These are phyloP conservation scores for Taiwanofungus camphoratus DNA, from an alignment of 1,284 basidiomycete species.

Conservation along the genomic window DNA sequence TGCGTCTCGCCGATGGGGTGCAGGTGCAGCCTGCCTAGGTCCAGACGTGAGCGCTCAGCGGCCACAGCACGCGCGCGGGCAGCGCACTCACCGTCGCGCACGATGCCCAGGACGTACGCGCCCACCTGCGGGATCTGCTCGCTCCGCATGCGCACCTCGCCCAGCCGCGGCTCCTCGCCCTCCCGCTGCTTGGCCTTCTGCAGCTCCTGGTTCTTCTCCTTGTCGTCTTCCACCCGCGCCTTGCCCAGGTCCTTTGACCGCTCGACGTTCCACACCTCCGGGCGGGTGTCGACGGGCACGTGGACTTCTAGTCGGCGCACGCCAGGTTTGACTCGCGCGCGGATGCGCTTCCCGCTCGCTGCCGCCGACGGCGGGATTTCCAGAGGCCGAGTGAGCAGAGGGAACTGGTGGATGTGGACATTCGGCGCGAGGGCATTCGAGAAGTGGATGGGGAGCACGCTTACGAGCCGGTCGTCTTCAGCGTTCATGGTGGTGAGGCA, in stretches of 20 bases:
- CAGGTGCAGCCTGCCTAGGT: conserved; percentile 71
- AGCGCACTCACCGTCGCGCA: conserved; percentile 54
- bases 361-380: conserved; percentile 69
- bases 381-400: conserved; percentile 64
- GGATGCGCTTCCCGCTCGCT: conserved; percentile 67
- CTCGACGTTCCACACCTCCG: conserved; percentile 73
- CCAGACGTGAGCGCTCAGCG: neutral
- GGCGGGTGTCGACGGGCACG: conserved; percentile 67
- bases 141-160: conserved; percentile 65
- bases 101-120: conserved; percentile 65
- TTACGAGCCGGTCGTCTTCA: conserved; percentile 55
- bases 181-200: conserved; percentile 33
- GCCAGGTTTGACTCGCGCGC: conserved; percentile 61
- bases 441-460: conserved; percentile 63
- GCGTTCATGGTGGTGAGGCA: conserved; percentile 30
- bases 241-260: conserved; percentile 57
- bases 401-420: conserved; percentile 74
- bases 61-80: neutral
- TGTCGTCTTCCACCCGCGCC: conserved; percentile 63
- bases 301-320: conserved; percentile 65
- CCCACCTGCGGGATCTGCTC: conserved; percentile 62
- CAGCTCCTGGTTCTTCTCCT: conserved; percentile 61
- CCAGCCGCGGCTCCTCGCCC: conserved; percentile 53
- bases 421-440: conserved; percentile 55
- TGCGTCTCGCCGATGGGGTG: conserved; percentile 72